These are phyloP conservation scores for Lasiosphaeria ovina DNA, from an alignment of 495 filamentous ascomycete species.

Conservation along the genomic window DNA sequence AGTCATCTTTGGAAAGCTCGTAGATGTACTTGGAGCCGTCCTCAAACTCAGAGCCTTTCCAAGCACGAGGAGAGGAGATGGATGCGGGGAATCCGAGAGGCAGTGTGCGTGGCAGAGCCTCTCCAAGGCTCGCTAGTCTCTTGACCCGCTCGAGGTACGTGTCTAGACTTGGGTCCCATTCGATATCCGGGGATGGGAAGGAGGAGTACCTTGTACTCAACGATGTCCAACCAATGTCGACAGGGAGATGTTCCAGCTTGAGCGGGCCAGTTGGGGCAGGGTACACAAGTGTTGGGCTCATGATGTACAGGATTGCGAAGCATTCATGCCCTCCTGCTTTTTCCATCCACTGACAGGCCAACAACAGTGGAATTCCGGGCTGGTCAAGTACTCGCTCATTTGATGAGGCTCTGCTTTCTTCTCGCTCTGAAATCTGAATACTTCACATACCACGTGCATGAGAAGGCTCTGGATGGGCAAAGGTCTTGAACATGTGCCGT, in stretches of 20 bases:
- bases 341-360: not conserved
- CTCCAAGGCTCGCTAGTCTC: not conserved
- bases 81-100: not conserved
- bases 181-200: conserved; percentile 3
- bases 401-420: not conserved
- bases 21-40: not conserved
- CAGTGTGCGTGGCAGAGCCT: not conserved
- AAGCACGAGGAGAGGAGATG: conserved; percentile 1
- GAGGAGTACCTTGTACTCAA: not conserved
- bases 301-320: not conserved
- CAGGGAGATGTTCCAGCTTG: not conserved
- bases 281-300: conserved; percentile 4
- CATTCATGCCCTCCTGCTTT: not conserved
- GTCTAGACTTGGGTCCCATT: conserved; percentile 3
- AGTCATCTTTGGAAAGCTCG: not conserved
- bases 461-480: not conserved
- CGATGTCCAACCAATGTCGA: not conserved
- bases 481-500: not conserved
- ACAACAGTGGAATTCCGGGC: not conserved
- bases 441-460: not conserved
- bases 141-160: conserved; percentile 1
- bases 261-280: not conserved
- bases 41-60: conserved; percentile 1
- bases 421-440: not conserved
- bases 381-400: not conserved